Base-by-base conservation (phyloP, 352 stramenopile genomes). In the Aphanomyces euteiches region DNA sequence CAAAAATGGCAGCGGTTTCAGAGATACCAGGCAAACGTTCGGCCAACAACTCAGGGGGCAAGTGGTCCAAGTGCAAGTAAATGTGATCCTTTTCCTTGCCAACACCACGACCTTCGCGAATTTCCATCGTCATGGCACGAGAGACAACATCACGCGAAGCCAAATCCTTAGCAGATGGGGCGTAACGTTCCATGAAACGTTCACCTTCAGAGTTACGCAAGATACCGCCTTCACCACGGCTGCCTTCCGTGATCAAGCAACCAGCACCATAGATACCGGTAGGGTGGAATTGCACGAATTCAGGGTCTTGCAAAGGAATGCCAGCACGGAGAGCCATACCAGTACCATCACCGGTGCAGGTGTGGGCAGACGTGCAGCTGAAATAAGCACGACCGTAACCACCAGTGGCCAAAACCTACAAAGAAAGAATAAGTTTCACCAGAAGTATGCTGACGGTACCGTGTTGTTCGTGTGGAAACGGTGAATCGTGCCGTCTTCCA, bases 201-300 rank as follows among this genome's bases (percentile, higher is more conserved):
- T 99, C 96, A 21, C 96, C 95, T 74, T 98, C 93, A 28, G 74
- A 82, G 78, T 99, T 99, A 34, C 93, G 81, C 15, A 99, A 78
- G 67, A 98, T 98, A 66, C 96, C 96, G 63, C 96, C 96, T 77
- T 99, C 96, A 72, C 96, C 96, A 78, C 96, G 87, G 68, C 87
- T 98, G 75, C 94, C 84, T 82, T 99, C 96, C 7, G 96, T 99
- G 77, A 99, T 99, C 54, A 99, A 83, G 83, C 96, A 99, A 28
- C 95, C 95, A 12, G 95, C 96, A 58, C 96, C 96, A 77, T 98
- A 99, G 74, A 99, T 99, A 73, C 96, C 96, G 13, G 96, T 98
- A 28, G 95, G 96, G 82, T 99, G 95, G 78, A 99, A 98, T 75
- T 99, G 96, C 10, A 99, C 90, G 77, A 99, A 99, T 77, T 98